Evolutionary conservation across 2,329 filamentous ascomycete genomes (phyloP), one percentile per base, ranked within the genome.

Genomic region (Exophiala oligosperma): DNA sequence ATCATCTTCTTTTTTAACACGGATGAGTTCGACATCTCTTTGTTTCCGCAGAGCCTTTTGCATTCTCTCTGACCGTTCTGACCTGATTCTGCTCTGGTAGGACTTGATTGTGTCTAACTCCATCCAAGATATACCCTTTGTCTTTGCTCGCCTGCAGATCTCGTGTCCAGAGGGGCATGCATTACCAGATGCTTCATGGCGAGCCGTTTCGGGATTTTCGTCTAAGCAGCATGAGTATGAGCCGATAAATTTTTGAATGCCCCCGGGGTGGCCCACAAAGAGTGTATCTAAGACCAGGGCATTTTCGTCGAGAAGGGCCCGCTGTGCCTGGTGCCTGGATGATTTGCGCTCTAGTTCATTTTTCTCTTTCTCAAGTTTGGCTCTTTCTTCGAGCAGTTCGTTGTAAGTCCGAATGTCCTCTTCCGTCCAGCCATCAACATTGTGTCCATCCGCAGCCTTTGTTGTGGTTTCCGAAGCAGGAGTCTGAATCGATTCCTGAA

Each of bases 31-130:
- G n/a, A 63, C 56, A 43, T 67, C 62, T 48, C 65, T 60, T 47
- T 67, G 65, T 54, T 67, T 67, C n/a, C 63, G 57, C n/a, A 67
- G 46, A 6, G 65, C 63, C 38, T 61, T 61, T 50, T 63, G 63
- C 61, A 64, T 66, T 46, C 65, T 57, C 29, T 50, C 48, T 12
- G 65, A 63, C 47, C 59, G 64, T 28, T 64, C 64, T 6, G 61
- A 56, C 43, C 54, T 52, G 46, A 67, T 64, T 40, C 65, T 55
- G 11, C 54, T 54, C 41, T 62, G 61, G 43, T 67, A 67, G 37
- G 66, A 62, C 51, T 64, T 67, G 38, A 67, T 59, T 23, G 65
- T 67, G 55, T 67, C 63, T 50, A 66, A 58, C 57, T 67, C 63
- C 54, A 63, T 53, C 58, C 59, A 67, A 17, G 62, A 64, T 17